Evolutionary conservation across 148 eudicot genomes (phyloP).

Genomic region (Dysphania ambrosioides): DNA sequence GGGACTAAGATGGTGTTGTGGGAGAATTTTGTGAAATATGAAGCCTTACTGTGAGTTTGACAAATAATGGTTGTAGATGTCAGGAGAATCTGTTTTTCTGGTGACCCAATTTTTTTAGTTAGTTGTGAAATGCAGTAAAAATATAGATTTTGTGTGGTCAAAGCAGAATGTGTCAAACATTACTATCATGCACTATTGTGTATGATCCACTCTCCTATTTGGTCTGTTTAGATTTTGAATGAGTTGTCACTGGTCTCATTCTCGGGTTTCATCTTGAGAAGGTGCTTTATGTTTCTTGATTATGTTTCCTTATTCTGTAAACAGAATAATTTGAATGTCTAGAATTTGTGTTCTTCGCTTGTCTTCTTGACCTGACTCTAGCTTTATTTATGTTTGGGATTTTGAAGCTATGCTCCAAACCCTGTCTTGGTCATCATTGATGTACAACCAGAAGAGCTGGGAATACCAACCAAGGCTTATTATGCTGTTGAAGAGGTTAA

Average conservation of each 20-base stretch:
- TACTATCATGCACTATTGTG: background rate
- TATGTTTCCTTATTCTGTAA: background rate
- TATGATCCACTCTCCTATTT: background rate
- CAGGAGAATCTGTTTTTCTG: background rate
- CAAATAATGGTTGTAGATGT: background rate
- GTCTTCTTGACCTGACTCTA: background rate
- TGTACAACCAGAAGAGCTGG: constrained; percentile 96
- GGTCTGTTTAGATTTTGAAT: background rate
- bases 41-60: background rate
- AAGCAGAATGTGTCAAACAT: background rate
- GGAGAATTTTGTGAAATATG: background rate
- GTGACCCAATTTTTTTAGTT: background rate
- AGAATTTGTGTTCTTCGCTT: background rate
- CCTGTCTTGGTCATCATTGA: constrained; percentile 97
- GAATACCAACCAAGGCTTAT: constrained; percentile 97
- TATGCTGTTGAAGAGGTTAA: constrained; percentile 98
- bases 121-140: background rate
- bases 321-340: background rate
- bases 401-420: constrained; percentile 78
- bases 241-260: background rate
- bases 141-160: background rate
- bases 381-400: constrained; percentile 4
- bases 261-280: background rate
- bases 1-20: background rate
- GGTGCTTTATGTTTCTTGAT: background rate